Conservation (phyloP, 2,329 filamentous ascomycete genomes). For the Fonsecaea monophora region DNA sequence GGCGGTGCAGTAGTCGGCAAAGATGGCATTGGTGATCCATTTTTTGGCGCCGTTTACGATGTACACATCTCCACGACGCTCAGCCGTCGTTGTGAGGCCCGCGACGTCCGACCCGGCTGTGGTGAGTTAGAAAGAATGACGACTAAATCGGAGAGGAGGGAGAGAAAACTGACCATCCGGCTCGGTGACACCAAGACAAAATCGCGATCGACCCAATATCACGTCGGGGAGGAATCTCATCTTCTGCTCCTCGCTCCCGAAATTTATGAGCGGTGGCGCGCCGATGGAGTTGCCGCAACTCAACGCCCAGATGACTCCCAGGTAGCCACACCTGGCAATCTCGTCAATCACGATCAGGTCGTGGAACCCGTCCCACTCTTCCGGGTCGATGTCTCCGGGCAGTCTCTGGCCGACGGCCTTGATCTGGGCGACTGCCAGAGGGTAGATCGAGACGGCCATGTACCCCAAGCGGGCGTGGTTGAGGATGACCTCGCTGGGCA, state of each 20-base stretch:
- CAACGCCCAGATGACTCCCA: conserved; percentile 45
- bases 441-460: conserved; percentile 34
- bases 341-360: conserved; percentile 49
- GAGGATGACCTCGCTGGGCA: conserved; percentile 46
- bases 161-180: conserved; percentile 24
- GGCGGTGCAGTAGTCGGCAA: conserved; percentile 96
- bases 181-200: conserved; percentile 67
- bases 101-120: conserved; percentile 68
- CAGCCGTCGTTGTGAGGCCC: conserved; percentile 66
- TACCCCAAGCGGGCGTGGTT: conserved; percentile 28
- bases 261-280: conserved; percentile 44
- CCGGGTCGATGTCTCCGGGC: conserved; percentile 42
- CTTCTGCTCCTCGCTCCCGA: conserved; percentile 44
- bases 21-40: conserved; percentile 99
- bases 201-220: conserved; percentile 62
- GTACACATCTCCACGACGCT: conserved; percentile 51
- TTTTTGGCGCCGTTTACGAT: conserved; percentile 92
- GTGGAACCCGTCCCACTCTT: conserved; percentile 50
- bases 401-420: conserved; percentile 36
- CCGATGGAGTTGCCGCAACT: conserved; percentile 46
- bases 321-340: conserved; percentile 45
- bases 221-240: conserved; percentile 63
- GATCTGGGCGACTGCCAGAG: conserved; percentile 27
- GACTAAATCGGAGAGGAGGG: background rate
- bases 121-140: background rate